phyloP scores from a whole-genome alignment of 352 stramenopile genomes.

The Phytophthora citrophthora region DNA sequence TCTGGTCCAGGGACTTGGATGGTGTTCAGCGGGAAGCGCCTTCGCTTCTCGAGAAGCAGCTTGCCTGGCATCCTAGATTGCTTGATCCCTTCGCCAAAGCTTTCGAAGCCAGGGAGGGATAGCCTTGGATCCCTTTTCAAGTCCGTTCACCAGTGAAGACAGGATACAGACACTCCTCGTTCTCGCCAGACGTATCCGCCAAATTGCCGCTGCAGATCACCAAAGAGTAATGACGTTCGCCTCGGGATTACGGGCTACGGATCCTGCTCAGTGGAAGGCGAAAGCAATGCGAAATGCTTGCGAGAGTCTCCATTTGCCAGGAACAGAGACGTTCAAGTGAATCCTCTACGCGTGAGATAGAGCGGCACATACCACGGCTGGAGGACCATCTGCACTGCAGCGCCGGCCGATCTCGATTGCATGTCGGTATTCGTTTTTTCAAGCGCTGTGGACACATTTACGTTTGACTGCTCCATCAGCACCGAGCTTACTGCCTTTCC shows the following conservation, averaged over 20 bases:
- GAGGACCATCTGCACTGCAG: constrained; percentile 6
- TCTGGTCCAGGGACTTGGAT: constrained; percentile 2
- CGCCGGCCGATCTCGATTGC: neutral
- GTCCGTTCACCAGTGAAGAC: neutral
- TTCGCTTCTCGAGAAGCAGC: constrained; percentile 4
- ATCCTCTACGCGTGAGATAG: constrained; percentile 6
- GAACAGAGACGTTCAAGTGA: constrained; percentile 5
- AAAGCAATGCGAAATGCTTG: neutral
- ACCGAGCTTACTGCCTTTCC: constrained; percentile 3
- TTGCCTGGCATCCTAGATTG: constrained; percentile 1
- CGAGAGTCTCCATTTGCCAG: neutral
- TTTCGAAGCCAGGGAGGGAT: neutral
- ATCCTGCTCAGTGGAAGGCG: neutral
- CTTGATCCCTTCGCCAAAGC: neutral
- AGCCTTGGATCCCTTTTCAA: constrained; percentile 3
- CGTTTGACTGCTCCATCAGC: neutral
- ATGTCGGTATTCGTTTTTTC: neutral
- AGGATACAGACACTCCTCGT: neutral
- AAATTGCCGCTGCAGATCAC: neutral
- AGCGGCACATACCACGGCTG: constrained; percentile 5
- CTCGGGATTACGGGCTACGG: neutral
- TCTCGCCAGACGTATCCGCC: constrained; percentile 1
- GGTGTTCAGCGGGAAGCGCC: constrained; percentile 12
- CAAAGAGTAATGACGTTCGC: neutral
- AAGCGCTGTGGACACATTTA: constrained; percentile 4